A percentile compares a stretch with the other conserved stretches of the same genome.
phyloP scores from a whole-genome alignment of 495 filamentous ascomycete genomes.

The Neohortaea acidophila region DNA sequence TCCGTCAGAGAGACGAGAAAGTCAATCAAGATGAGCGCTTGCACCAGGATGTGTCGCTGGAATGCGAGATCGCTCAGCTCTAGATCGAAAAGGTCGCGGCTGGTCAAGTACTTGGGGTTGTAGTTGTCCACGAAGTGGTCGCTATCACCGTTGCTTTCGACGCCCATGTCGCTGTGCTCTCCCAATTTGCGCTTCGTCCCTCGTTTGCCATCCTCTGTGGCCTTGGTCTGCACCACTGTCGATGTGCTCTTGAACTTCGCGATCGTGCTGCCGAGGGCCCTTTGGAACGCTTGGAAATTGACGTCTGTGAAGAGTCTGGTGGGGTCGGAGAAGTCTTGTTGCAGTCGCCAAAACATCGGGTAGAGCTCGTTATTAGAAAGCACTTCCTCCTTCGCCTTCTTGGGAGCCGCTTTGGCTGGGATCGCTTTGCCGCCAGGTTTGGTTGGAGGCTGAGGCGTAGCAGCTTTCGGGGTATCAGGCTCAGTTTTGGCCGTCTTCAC shows the following conservation, averaged over 20 bases:
- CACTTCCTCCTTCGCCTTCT: constrained; percentile 25
- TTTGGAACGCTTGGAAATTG: constrained; percentile 62
- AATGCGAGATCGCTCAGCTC: constrained; percentile 93
- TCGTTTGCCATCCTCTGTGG: constrained; percentile 43
- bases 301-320: constrained; percentile 57
- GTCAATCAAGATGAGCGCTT: constrained; percentile 83
- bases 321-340: constrained; percentile 82
- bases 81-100: constrained; percentile 82
- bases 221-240: constrained; percentile 45
- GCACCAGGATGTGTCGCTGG: constrained; percentile 80
- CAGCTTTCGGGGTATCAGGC: constrained; percentile 5
- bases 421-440: constrained; percentile 15
- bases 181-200: constrained; percentile 59
- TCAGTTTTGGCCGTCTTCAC: constrained; percentile 14
- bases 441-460: constrained; percentile 18
- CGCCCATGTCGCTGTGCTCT: constrained; percentile 34
- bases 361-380: constrained; percentile 64
- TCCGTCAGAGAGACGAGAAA: constrained; percentile 79
- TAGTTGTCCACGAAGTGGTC: constrained; percentile 56
- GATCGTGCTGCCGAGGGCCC: constrained; percentile 62
- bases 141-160: constrained; percentile 46
- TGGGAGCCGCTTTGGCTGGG: background rate
- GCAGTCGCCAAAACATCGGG: constrained; percentile 84
- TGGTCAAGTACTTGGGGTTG: constrained; percentile 95
- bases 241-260: constrained; percentile 63